Percentiles rank a stretch among this genome's conserved stretches.
Evolutionary conservation across 106 monocot species (phyloP).

Genomic region (Dactylorhiza incarnata): DNA sequence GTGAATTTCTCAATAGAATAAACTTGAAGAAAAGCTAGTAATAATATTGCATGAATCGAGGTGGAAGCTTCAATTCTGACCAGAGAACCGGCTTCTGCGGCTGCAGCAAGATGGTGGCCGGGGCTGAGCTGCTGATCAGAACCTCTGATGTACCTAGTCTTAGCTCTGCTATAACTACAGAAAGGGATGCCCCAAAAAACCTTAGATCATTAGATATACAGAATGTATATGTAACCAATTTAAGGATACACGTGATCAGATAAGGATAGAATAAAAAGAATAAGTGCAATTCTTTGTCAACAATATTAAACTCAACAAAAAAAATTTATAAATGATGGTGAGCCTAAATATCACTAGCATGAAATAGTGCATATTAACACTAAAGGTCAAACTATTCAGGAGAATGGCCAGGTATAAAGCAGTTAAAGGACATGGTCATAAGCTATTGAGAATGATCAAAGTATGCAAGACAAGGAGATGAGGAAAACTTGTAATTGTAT

Average conservation of each 20-base stretch:
- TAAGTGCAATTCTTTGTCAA: neutral
- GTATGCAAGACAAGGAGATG: neutral
- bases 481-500: neutral
- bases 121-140: slow-evolving; percentile 39
- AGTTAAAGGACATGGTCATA: neutral
- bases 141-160: slow-evolving; percentile 45
- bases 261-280: neutral
- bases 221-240: neutral
- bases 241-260: neutral
- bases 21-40: neutral
- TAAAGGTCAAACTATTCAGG: neutral
- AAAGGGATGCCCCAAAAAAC: neutral
- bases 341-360: neutral
- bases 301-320: neutral
- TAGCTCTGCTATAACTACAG: slow-evolving; percentile 77
- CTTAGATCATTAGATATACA: neutral
- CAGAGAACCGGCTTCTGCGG: slow-evolving; percentile 84
- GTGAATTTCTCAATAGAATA: neutral
- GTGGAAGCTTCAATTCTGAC: slow-evolving; percentile 27
- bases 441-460: neutral
- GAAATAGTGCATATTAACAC: neutral
- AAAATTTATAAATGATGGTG: slow-evolving; percentile 2
- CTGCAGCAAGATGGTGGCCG: slow-evolving; percentile 64
- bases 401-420: neutral
- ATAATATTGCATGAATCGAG: neutral